Conservation (phyloP, 192 early-diverging fungal species). For the Linnemannia schmuckeri region DNA sequence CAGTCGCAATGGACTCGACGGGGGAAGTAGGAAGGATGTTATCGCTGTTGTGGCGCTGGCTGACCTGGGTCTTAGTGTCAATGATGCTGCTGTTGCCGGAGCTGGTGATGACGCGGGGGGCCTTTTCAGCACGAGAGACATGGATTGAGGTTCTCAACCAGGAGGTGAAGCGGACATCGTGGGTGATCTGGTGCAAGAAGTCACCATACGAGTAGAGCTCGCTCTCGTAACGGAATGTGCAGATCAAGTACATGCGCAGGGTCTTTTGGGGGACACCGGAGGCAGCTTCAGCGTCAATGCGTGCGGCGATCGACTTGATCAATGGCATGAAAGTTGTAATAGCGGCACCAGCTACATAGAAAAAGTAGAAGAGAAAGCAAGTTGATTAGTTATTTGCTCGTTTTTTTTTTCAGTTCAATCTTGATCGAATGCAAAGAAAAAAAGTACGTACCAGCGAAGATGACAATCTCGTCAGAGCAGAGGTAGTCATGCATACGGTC, state of each 20-base stretch:
- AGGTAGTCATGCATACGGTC: constrained; percentile 21
- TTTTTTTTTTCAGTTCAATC: background rate
- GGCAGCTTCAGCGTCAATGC: constrained; percentile 6
- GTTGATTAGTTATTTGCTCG: background rate
- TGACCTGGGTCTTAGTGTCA: background rate
- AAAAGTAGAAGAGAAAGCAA: background rate
- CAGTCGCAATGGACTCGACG: background rate
- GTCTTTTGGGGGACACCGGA: background rate
- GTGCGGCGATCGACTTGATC: constrained; percentile 22
- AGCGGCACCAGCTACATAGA: constrained; percentile 14
- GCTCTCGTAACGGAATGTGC: constrained; percentile 28
- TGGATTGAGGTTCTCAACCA: constrained; percentile 18
- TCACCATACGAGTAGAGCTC: constrained; percentile 32
- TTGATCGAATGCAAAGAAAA: background rate
- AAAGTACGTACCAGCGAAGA: constrained; percentile 21
- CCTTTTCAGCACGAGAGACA: constrained; percentile 21
- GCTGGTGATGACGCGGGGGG: background rate
- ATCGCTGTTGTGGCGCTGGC: background rate
- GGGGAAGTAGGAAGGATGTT: background rate
- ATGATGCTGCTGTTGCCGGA: background rate
- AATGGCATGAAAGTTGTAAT: constrained; percentile 20
- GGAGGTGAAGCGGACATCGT: constrained; percentile 14
- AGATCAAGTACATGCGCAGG: constrained; percentile 37
- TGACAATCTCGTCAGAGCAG: constrained; percentile 7
- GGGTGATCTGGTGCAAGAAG: constrained; percentile 23